Conservation (phyloP, 306 rosid species). For the Vigna trinervia region DNA sequence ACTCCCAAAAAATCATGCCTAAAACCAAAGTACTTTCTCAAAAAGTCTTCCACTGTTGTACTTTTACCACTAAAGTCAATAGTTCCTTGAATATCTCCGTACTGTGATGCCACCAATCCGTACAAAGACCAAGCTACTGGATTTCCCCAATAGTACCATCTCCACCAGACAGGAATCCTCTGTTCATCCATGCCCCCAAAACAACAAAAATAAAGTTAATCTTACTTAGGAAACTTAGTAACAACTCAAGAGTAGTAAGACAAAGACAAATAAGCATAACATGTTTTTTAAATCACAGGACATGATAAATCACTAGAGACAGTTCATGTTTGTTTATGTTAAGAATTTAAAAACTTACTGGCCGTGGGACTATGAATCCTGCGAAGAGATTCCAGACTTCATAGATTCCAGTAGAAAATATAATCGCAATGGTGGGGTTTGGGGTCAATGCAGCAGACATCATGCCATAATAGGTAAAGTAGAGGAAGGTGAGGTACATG, state of each 20-base stretch:
- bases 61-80: conserved; percentile 5
- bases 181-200: conserved; percentile 1
- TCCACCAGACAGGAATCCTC: conserved; percentile 61
- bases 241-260: too few relatives aligned
- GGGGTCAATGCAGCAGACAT: conserved; percentile 59
- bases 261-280: too few relatives aligned
- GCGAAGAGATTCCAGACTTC: conserved; percentile 53
- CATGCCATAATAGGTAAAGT: conserved; percentile 65
- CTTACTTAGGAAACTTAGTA: conserved; percentile 31
- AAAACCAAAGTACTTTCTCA: conserved; percentile 44
- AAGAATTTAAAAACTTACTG: conserved; percentile 39
- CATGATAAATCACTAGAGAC: too few relatives aligned
- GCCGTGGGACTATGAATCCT: conserved; percentile 53
- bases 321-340: too few relatives aligned
- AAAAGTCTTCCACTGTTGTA: conserved; percentile 38
- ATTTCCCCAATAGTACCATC: conserved; percentile 44
- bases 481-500: conserved; percentile 55
- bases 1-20: conserved; percentile 43
- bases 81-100: conserved; percentile 42
- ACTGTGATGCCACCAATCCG: conserved; percentile 59
- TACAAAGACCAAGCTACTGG: conserved; percentile 59
- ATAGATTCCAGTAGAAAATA: conserved; percentile 41
- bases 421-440: conserved; percentile 40
- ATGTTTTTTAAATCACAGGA: too few relatives aligned
- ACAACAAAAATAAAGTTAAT: background rate